Conservation (phyloP, 2,329 filamentous ascomycete genomes). For the Penicillium sp. region DNA sequence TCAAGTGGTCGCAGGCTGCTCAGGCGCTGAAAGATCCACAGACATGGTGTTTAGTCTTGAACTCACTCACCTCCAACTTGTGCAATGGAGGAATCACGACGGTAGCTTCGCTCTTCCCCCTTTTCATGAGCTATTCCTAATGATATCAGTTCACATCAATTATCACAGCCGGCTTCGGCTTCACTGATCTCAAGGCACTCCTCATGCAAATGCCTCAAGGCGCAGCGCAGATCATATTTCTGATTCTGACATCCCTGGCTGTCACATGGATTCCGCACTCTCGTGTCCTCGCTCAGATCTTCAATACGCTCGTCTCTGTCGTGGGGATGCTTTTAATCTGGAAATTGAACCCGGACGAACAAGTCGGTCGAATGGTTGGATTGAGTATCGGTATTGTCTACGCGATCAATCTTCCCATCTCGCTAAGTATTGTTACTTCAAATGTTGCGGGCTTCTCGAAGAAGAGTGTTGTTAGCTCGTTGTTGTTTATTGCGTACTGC, state of each 20-base stretch:
- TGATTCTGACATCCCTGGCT: conserved; percentile 19
- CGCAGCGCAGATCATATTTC: conserved; percentile 19
- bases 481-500: conserved; percentile 51
- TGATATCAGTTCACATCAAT: conserved; percentile 17
- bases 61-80: conserved; percentile 16
- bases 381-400: conserved; percentile 32
- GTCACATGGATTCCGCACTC: conserved; percentile 25
- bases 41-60: conserved; percentile 17
- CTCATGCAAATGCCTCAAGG: conserved; percentile 25
- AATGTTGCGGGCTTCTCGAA: conserved; percentile 39
- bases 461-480: conserved; percentile 39
- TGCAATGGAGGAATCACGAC: conserved; percentile 22
- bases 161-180: conserved; percentile 22
- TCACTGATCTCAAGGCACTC: conserved; percentile 18
- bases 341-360: conserved; percentile 19
- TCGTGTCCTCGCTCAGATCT: conserved; percentile 27
- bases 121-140: neutral
- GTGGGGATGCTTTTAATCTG: conserved; percentile 34
- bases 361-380: conserved; percentile 30
- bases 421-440: conserved; percentile 31
- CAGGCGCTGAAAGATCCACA: conserved; percentile 18
- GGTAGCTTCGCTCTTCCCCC: neutral
- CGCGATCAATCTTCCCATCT: conserved; percentile 35
- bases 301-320: conserved; percentile 27
- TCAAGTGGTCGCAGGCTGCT: conserved; percentile 17